These are phyloP conservation scores for Meripilus lineatus DNA, from an alignment of 1,284 basidiomycete genomes.

Conservation along the genomic window DNA sequence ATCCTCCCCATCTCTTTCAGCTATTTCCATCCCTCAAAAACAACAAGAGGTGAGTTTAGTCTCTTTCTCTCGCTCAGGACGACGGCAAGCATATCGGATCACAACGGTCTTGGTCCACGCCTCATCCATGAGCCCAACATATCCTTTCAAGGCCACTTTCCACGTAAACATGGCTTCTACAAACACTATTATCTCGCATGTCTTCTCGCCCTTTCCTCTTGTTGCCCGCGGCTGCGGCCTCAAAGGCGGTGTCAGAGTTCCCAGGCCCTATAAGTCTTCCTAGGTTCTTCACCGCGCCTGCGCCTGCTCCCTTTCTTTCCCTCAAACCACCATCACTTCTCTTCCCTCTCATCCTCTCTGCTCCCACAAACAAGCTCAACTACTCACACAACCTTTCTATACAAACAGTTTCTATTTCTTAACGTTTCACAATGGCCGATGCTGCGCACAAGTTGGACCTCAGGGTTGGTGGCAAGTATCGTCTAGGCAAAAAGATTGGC, in stretches of 20 bases:
- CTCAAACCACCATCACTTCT: constrained; percentile 15
- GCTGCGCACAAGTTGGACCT: constrained; percentile 83
- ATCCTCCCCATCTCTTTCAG: constrained; percentile 11
- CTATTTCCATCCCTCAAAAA: constrained; percentile 15
- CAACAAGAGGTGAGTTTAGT: constrained; percentile 16
- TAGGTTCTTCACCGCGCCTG: not conserved
- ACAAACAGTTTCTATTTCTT: no score
- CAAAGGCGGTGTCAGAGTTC: constrained; percentile 7
- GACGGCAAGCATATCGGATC: no score
- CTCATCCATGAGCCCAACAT: not conserved
- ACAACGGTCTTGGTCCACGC: not conserved
- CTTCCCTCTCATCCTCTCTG: constrained; percentile 12
- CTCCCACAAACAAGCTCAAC: constrained; percentile 9
- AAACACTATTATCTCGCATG: not conserved
- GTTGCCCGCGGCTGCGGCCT: no score
- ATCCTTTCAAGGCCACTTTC: not conserved
- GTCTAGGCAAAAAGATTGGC: constrained; percentile 99
- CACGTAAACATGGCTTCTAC: constrained; percentile 3
- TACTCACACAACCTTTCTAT: no score
- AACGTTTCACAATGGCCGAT: no score
- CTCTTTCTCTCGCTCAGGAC: constrained; percentile 2
- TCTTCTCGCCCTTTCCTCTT: no score
- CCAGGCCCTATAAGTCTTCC: constrained; percentile 8
- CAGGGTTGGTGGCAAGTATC: constrained; percentile 96
- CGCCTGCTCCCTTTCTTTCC: constrained; percentile 10